phyloP scores from a whole-genome alignment of 192 early-diverging fungal genomes.

The Chytriomyces confervae region DNA sequence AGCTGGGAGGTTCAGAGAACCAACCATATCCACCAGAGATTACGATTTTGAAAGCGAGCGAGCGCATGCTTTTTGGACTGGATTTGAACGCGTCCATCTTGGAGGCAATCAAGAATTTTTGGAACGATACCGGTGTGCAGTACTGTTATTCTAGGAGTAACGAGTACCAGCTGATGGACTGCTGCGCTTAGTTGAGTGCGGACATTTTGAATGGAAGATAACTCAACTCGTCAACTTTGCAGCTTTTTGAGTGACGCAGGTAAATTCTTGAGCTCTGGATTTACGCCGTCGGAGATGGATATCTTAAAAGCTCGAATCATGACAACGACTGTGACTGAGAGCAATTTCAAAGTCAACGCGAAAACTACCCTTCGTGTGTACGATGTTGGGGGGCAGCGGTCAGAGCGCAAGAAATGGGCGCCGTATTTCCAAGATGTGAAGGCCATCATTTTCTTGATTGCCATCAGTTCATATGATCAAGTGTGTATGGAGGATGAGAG shows the following conservation, averaged over 20 bases:
- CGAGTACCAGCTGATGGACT: constrained; percentile 97
- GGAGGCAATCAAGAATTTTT: constrained; percentile 78
- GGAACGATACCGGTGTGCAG: constrained; percentile 82
- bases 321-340: constrained; percentile 72
- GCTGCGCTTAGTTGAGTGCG: constrained; percentile 75
- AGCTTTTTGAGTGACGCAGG: constrained; percentile 38
- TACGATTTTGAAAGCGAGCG: too few species aligned
- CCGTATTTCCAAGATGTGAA: constrained; percentile 69
- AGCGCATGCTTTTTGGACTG: too few species aligned
- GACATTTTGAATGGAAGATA: too few species aligned
- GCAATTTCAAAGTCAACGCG: constrained; percentile 60
- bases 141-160: constrained; percentile 77
- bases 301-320: constrained; percentile 70
- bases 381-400: constrained; percentile 73
- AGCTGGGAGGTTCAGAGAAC: too few species aligned
- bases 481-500: constrained; percentile 60
- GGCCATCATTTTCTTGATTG: constrained; percentile 70
- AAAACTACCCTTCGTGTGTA: constrained; percentile 56
- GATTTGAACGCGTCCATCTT: too few species aligned
- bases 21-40: too few species aligned
- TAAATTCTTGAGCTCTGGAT: constrained; percentile 50
- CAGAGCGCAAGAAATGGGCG: constrained; percentile 14
- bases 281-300: constrained; percentile 66
- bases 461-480: constrained; percentile 67
- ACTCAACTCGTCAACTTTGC: background rate